Evolutionary conservation across 1,284 basidiomycete species (phyloP).

Genomic region (Ganoderma lingzhi): DNA sequence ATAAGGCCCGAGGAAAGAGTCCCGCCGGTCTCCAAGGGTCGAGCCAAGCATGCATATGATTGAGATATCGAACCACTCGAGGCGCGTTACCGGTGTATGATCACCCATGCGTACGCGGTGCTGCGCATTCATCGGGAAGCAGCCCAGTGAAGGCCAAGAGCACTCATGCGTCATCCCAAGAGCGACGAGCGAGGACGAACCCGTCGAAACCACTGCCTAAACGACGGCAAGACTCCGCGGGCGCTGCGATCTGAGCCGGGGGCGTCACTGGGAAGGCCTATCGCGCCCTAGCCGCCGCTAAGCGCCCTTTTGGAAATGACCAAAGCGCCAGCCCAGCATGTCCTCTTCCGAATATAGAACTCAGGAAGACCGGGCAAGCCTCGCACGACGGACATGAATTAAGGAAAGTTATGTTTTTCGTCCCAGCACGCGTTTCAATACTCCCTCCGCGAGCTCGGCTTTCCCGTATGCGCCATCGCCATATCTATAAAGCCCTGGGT

Average conservation of each 20-base stretch:
- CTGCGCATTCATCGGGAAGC: conserved; percentile 2
- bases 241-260: not conserved
- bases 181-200: not conserved
- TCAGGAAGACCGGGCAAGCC: conserved; percentile 6
- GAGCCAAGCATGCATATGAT: conserved; percentile 1
- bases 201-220: not conserved
- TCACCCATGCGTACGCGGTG: not conserved
- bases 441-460: conserved; percentile 12
- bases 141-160: conserved; percentile 11
- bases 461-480: not conserved
- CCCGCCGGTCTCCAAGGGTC: not conserved
- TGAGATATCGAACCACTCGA: not conserved
- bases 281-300: not conserved
- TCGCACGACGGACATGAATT: conserved; percentile 12
- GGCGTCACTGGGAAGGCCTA: not conserved
- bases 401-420: conserved; percentile 17
- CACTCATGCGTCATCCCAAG: not conserved
- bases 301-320: not conserved
- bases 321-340: conserved; percentile 3
- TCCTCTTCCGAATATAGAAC: conserved; percentile 19
- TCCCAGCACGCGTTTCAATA: conserved; percentile 17
- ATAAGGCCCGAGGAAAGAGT: not conserved
- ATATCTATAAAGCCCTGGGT: conserved; percentile 18
- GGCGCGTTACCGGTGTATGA: not conserved
- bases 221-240: conserved; percentile 4